phyloP scores from a whole-genome alignment of 805 yeast genomes.

The Candida awuae region DNA sequence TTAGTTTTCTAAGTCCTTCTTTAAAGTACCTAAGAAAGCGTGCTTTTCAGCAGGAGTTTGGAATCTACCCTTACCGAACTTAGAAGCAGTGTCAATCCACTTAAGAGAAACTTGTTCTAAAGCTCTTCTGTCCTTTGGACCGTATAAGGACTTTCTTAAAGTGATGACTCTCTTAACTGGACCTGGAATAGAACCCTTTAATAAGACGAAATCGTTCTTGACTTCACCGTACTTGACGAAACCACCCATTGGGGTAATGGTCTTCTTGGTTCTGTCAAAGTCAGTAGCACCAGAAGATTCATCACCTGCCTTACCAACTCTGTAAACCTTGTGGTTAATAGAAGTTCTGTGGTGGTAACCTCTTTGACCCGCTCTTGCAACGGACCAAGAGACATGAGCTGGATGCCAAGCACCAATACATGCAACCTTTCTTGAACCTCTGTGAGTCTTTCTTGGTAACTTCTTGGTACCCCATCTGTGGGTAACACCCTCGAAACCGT shows the following conservation, averaged over 20 bases:
- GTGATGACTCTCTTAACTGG: constrained; percentile 99
- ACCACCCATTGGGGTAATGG: constrained; percentile 99
- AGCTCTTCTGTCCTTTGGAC: constrained; percentile 97
- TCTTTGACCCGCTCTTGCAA: constrained; percentile 99
- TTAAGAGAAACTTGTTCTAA: constrained; percentile 92
- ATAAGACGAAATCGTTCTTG: constrained; percentile 93
- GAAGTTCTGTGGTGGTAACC: constrained; percentile 99
- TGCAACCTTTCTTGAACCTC: constrained; percentile 99
- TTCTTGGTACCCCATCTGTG: constrained; percentile 99
- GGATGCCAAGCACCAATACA: constrained; percentile 99
- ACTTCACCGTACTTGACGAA: constrained; percentile 98
- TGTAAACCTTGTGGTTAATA: constrained; percentile 99
- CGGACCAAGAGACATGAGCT: constrained; percentile 98
- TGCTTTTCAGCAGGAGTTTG: constrained; percentile 99
- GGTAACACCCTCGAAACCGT: constrained; percentile 99
- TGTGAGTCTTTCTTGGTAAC: constrained; percentile 99
- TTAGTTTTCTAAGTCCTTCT: constrained; percentile 80
- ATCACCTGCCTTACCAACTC: constrained; percentile 95
- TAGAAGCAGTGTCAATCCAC: constrained; percentile 99
- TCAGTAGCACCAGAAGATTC: constrained; percentile 92
- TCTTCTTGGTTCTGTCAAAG: constrained; percentile 99
- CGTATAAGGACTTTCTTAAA: constrained; percentile 96
- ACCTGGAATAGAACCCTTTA: constrained; percentile 99
- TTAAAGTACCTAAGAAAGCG: constrained; percentile 98
- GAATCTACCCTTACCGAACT: constrained; percentile 99